Conservation (phyloP, 2,329 filamentous ascomycete species). For the Biscogniauxia mediterranea region DNA sequence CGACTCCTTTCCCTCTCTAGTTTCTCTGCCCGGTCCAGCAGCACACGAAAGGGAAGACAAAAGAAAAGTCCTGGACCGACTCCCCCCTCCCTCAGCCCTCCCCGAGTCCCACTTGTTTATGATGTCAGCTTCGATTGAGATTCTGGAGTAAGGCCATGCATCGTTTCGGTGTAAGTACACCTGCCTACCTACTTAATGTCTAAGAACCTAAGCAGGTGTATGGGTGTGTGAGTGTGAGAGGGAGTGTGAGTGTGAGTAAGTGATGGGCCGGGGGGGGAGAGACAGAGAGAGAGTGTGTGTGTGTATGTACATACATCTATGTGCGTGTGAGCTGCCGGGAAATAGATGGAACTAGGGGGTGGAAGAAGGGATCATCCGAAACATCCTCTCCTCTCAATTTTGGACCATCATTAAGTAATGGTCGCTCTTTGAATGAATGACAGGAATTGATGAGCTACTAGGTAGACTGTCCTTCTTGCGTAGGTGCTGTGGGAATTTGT, state of each 20-base stretch:
- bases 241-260: too few relatives aligned
- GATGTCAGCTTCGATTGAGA: neutral
- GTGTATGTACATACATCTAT: too few relatives aligned
- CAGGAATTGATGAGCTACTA: neutral
- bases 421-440: neutral
- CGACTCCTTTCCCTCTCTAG: neutral
- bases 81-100: neutral
- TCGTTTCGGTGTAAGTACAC: neutral
- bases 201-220: neutral
- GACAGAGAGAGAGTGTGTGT: too few relatives aligned
- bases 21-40: neutral
- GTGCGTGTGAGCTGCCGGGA: too few relatives aligned
- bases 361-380: neutral
- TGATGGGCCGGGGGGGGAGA: too few relatives aligned
- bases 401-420: neutral
- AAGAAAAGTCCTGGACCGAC: neutral
- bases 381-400: neutral
- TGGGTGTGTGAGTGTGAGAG: neutral
- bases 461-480: neutral
- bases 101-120: neutral
- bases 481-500: neutral
- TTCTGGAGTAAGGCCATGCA: neutral
- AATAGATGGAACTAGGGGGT: neutral
- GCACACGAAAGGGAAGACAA: neutral
- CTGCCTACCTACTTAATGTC: too few relatives aligned